phyloP scores from a whole-genome alignment of 352 stramenopile genomes.

The Phytophthora fragariae region DNA sequence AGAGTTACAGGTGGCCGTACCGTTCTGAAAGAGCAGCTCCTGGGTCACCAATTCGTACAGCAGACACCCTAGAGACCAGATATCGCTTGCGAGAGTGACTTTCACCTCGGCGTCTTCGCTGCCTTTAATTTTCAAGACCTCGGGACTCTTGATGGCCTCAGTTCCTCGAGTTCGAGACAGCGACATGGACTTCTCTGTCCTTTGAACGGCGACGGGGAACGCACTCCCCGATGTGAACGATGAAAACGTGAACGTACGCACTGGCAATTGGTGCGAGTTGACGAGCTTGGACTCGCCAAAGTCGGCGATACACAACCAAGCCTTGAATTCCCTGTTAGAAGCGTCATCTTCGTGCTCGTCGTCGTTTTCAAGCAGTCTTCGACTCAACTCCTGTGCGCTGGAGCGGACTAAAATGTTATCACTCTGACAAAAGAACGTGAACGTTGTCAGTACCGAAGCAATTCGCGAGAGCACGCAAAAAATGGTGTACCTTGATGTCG shows the following conservation, averaged over 20 bases:
- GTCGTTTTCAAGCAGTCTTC: slow-evolving; percentile 39
- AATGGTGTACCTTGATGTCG: slow-evolving; percentile 79
- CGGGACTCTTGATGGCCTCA: slow-evolving; percentile 80
- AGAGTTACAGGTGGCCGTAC: slow-evolving; percentile 24
- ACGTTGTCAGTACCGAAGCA: not conserved
- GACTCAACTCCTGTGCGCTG: slow-evolving; percentile 41
- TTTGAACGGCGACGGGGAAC: slow-evolving; percentile 8
- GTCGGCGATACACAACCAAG: slow-evolving; percentile 66
- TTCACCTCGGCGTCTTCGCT: slow-evolving; percentile 27
- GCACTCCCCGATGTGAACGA: slow-evolving; percentile 28
- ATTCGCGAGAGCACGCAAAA: not conserved
- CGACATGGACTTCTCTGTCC: slow-evolving; percentile 21
- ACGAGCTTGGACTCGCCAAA: slow-evolving; percentile 73
- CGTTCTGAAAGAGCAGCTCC: slow-evolving; percentile 72
- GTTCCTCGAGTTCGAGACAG: slow-evolving; percentile 67
- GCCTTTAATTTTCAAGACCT: slow-evolving; percentile 67
- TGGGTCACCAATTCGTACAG: slow-evolving; percentile 74
- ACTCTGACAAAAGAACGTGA: slow-evolving; percentile 36
- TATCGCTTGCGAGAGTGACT: slow-evolving; percentile 61
- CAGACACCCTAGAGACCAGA: slow-evolving; percentile 79
- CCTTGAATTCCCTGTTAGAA: slow-evolving; percentile 15
- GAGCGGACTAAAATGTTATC: slow-evolving; percentile 72
- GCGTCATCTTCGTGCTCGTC: slow-evolving; percentile 20
- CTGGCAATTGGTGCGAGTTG: slow-evolving; percentile 14
- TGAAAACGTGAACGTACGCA: slow-evolving; percentile 33